Conservation (phyloP, 768 basidiomycete genomes). For the Leccinum obscurum region DNA sequence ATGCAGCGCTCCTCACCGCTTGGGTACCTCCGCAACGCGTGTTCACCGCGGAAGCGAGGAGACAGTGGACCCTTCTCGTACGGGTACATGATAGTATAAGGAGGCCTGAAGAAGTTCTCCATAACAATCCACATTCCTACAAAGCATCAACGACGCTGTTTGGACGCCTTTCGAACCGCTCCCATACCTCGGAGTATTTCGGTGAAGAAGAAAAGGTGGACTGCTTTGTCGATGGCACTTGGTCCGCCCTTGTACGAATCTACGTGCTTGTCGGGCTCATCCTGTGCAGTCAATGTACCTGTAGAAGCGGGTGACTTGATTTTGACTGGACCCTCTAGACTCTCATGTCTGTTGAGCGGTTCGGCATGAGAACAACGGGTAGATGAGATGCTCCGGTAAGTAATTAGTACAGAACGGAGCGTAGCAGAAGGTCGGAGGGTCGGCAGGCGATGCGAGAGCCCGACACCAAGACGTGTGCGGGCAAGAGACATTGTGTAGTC, state of each 20-base stretch:
- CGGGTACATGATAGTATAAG: conserved; percentile 98
- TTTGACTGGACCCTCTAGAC: conserved; percentile 25
- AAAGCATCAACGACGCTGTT: conserved; percentile 11
- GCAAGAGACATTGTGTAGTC: conserved; percentile 55
- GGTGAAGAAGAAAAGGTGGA: conserved; percentile 97
- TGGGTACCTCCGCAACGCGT: conserved; percentile 94
- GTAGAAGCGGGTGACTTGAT: conserved; percentile 37
- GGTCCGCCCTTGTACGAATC: conserved; percentile 79
- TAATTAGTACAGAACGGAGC: conserved; percentile 38
- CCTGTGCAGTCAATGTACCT: conserved; percentile 35
- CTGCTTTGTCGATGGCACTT: conserved; percentile 93
- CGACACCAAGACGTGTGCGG: conserved; percentile 50
- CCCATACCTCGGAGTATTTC: conserved; percentile 93
- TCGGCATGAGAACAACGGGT: conserved; percentile 26
- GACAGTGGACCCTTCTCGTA: conserved; percentile 98
- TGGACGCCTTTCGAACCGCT: neutral
- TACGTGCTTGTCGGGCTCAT: conserved; percentile 51
- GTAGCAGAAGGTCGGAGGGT: conserved; percentile 26
- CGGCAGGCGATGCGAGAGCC: conserved; percentile 49
- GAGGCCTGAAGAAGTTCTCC: conserved; percentile 89
- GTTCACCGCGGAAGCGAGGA: conserved; percentile 97
- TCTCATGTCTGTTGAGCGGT: conserved; percentile 14
- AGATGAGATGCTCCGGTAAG: conserved; percentile 43
- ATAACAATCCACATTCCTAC: conserved; percentile 97
- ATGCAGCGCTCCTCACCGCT: conserved; percentile 99